These are phyloP conservation scores for Mycena maculata DNA, from an alignment of 768 basidiomycete genomes.

Conservation along the genomic window DNA sequence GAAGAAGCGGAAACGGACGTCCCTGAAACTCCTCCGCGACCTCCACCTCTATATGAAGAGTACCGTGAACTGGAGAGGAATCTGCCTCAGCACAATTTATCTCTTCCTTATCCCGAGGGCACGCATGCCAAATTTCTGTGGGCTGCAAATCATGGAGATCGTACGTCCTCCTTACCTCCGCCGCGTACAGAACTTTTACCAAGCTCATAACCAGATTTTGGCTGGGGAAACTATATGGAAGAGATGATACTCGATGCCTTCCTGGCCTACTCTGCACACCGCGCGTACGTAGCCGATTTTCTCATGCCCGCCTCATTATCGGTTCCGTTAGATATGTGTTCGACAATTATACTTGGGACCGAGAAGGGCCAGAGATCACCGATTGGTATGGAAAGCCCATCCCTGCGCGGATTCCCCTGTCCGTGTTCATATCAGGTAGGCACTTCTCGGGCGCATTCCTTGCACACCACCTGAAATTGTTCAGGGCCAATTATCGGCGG, in stretches of 20 bases:
- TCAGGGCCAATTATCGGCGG: slow-evolving; percentile 41
- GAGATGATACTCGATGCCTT: slow-evolving; percentile 65
- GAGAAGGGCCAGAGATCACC: slow-evolving; percentile 54
- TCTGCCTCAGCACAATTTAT: slow-evolving; percentile 58
- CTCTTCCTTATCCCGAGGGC: slow-evolving; percentile 54
- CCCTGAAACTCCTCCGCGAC: not conserved
- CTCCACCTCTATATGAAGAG: slow-evolving; percentile 58
- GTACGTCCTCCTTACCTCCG: slow-evolving; percentile 51
- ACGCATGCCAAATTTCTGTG: slow-evolving; percentile 58
- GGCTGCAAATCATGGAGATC: slow-evolving; percentile 61
- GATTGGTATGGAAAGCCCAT: slow-evolving; percentile 62
- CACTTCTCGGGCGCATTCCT: slow-evolving; percentile 6
- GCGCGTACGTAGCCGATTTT: slow-evolving; percentile 50
- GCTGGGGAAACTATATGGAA: slow-evolving; percentile 74
- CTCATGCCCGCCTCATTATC: not conserved
- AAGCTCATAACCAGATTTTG: slow-evolving; percentile 50
- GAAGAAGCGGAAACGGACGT: too few relatives aligned
- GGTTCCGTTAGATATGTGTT: slow-evolving; percentile 59
- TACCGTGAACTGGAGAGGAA: slow-evolving; percentile 57
- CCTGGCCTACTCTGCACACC: slow-evolving; percentile 57
- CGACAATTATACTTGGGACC: slow-evolving; percentile 69
- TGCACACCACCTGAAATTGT: not conserved
- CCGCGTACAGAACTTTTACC: slow-evolving; percentile 9
- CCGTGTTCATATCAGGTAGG: slow-evolving; percentile 64
- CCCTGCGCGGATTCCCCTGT: slow-evolving; percentile 66